Percentiles rank a stretch among this genome's conserved stretches.
phyloP scores from a whole-genome alignment of 768 basidiomycete species.

The Naematelia encephala region DNA sequence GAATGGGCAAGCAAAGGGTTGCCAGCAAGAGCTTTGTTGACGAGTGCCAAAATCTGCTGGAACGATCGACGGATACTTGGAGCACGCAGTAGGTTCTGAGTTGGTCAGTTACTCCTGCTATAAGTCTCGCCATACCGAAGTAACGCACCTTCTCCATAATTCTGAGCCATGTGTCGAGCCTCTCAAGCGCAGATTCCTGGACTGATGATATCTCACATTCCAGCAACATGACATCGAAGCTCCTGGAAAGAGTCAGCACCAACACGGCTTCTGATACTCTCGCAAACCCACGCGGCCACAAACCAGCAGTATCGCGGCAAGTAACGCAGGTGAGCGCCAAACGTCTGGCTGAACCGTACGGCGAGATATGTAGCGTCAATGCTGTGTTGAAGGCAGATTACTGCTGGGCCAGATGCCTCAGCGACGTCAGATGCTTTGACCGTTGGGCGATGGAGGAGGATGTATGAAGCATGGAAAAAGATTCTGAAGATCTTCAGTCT shows the following conservation, averaged over 20 bases:
- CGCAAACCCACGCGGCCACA: constrained; percentile 11
- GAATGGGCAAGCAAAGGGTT: constrained; percentile 5
- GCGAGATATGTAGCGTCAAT: constrained; percentile 6
- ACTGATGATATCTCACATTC: background rate
- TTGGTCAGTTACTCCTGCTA: background rate
- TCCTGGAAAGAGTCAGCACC: background rate
- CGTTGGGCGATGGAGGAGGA: constrained; percentile 11
- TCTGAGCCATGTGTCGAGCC: constrained; percentile 8
- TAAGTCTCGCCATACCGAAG: background rate
- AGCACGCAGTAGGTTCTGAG: constrained; percentile 7
- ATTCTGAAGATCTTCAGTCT: constrained; percentile 8
- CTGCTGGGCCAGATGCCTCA: constrained; percentile 4
- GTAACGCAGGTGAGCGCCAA: constrained; percentile 12
- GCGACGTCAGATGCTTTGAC: constrained; percentile 2
- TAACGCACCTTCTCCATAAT: constrained; percentile 8
- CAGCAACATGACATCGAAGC: constrained; percentile 12
- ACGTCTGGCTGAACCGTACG: constrained; percentile 9
- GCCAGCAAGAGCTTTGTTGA: constrained; percentile 4
- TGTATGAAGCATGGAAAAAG: constrained; percentile 17
- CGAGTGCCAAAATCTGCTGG: constrained; percentile 5
- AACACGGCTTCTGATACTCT: background rate
- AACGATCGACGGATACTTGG: constrained; percentile 13
- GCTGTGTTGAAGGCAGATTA: constrained; percentile 8
- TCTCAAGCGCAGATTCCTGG: constrained; percentile 4
- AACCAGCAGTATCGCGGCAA: constrained; percentile 14